Conservation (phyloP, 345 rosid genomes). For the Tarenaya hassleriana region DNA sequence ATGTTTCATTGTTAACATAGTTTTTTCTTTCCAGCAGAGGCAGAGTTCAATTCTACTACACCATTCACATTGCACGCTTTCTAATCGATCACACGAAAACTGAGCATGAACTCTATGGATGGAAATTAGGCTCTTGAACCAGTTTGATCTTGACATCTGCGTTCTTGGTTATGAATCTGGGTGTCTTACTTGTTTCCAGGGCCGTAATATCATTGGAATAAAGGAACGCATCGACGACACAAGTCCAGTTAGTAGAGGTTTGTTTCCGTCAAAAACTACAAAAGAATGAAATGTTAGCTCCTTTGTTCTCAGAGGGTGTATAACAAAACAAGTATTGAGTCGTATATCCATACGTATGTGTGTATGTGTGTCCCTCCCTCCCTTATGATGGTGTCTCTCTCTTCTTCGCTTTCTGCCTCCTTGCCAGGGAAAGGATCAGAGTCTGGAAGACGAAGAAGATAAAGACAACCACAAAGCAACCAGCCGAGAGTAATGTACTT, state of each 20-base stretch:
- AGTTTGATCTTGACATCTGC: slow-evolving; percentile 5
- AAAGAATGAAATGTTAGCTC: not conserved
- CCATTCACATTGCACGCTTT: too few relatives aligned
- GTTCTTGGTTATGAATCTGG: not conserved
- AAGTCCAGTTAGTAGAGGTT: slow-evolving; percentile 18
- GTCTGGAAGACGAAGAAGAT: slow-evolving; percentile 13
- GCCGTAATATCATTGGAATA: slow-evolving; percentile 17
- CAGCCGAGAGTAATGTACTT: too few relatives aligned
- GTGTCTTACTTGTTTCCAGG: slow-evolving; percentile 15
- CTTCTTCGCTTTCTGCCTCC: not conserved
- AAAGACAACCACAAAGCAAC: too few relatives aligned
- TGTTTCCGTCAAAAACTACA: slow-evolving; percentile 2
- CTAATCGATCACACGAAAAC: too few relatives aligned
- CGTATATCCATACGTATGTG: too few relatives aligned
- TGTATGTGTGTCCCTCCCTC: too few relatives aligned
- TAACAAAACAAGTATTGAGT: not conserved
- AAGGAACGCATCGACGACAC: slow-evolving; percentile 4
- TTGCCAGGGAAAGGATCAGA: slow-evolving; percentile 16
- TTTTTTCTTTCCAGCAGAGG: too few relatives aligned
- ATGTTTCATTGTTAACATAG: too few relatives aligned
- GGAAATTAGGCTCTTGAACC: not conserved
- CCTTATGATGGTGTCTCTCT: too few relatives aligned
- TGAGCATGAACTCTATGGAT: slow-evolving; percentile 5
- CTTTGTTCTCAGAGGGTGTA: not conserved
- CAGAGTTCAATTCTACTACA: too few relatives aligned